Percentiles rank a stretch among this genome's conserved stretches.
phyloP scores from a whole-genome alignment of 768 basidiomycete genomes.

The Suillus cothurnatus region DNA sequence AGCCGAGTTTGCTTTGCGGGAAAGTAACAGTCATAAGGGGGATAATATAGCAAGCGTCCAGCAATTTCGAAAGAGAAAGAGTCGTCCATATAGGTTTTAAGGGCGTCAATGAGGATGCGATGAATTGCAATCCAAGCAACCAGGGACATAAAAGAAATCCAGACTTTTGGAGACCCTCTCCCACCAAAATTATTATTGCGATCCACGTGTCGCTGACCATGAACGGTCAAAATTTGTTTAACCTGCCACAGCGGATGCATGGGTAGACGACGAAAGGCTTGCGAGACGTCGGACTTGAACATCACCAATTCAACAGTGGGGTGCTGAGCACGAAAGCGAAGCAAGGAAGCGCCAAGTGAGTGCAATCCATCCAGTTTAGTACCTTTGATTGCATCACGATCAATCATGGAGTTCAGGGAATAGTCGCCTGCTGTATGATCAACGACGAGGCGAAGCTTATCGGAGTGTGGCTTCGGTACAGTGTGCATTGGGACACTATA shows the following conservation, averaged over 20 bases:
- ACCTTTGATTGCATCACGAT: neutral
- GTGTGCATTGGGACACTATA: constrained; percentile 39
- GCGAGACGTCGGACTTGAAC: constrained; percentile 39
- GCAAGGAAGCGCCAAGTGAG: neutral
- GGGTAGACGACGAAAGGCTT: constrained; percentile 38
- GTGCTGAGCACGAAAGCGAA: constrained; percentile 3
- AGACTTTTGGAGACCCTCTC: too few species aligned
- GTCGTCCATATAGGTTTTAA: too few species aligned
- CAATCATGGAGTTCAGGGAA: constrained; percentile 41
- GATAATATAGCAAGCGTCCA: rapidly evolving
- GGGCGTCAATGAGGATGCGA: too few species aligned
- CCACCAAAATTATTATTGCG: too few species aligned
- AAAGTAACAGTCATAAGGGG: too few species aligned
- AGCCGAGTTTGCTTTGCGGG: too few species aligned
- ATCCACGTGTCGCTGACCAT: neutral
- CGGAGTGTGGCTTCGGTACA: constrained; percentile 44
- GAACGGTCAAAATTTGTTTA: neutral
- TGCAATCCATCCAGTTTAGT: neutral
- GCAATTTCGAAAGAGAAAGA: too few species aligned
- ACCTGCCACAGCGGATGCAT: constrained; percentile 30
- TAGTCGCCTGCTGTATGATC: constrained; percentile 27
- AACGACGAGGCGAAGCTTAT: constrained; percentile 38
- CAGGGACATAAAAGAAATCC: too few species aligned
- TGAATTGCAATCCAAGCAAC: too few species aligned
- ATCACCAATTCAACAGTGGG: constrained; percentile 13